Evolutionary conservation across 1,284 basidiomycete species (phyloP).

Genomic region (Filobasidium uniguttulatum): DNA sequence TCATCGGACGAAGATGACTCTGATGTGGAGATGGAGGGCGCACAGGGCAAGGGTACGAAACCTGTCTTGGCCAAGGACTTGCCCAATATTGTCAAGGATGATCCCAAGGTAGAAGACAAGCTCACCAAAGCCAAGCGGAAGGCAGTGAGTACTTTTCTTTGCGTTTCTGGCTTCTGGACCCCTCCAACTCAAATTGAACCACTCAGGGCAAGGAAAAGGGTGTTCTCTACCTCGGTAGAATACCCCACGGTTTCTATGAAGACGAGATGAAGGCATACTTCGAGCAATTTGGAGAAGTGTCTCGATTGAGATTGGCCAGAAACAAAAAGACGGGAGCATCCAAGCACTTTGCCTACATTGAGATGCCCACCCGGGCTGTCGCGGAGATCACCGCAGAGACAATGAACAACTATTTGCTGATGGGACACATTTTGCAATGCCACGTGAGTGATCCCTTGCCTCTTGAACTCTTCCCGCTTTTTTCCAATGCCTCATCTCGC

Average conservation of each 20-base stretch:
- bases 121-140: slow-evolving; percentile 69
- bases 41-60: slow-evolving; percentile 5
- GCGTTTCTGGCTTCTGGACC: neutral
- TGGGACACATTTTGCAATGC: slow-evolving; percentile 84
- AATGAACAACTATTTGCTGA: slow-evolving; percentile 96
- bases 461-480: neutral
- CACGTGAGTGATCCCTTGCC: slow-evolving; percentile 37
- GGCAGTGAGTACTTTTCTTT: slow-evolving; percentile 44
- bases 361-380: slow-evolving; percentile 78
- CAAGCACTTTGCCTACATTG: slow-evolving; percentile 94
- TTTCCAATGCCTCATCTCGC: no score
- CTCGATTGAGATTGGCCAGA: slow-evolving; percentile 74
- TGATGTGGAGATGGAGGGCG: slow-evolving; percentile 38
- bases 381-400: slow-evolving; percentile 94
- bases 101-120: slow-evolving; percentile 59
- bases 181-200: slow-evolving; percentile 5
- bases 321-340: slow-evolving; percentile 95
- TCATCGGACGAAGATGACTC: slow-evolving; percentile 67
- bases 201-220: slow-evolving; percentile 47
- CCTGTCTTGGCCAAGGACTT: slow-evolving; percentile 52
- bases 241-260: slow-evolving; percentile 97
- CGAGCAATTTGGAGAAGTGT: slow-evolving; percentile 83
- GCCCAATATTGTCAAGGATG: slow-evolving; percentile 73
- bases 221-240: slow-evolving; percentile 76
- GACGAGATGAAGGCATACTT: slow-evolving; percentile 87